Base-by-base conservation (phyloP, 2,329 filamentous ascomycete genomes). In the Microcyclospora tardicrescens region DNA sequence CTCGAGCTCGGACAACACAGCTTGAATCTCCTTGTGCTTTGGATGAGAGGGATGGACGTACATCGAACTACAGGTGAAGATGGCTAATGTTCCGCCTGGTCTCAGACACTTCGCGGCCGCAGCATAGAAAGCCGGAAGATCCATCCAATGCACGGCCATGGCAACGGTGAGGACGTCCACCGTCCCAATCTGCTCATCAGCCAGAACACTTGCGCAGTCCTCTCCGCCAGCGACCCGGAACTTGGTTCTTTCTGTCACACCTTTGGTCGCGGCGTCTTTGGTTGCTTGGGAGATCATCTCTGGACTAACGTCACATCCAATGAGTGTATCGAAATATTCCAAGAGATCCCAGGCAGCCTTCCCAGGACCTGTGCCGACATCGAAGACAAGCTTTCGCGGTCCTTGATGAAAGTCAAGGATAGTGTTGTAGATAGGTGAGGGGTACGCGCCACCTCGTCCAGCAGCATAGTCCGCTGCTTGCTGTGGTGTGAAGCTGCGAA, bases 351-450 rank as follows among this genome's bases (percentile, higher is more conserved):
- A 62, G 0, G 62, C 62, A 0, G 66, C 69, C 10, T 55, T 66
- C 3, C 73, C 74, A 0, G 73, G 72, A 0, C 74, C 73, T 48
- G 71, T 75, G 27, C 74, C 74, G 5, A 77, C 55, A 43, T 79
- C 73, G 10, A 75, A 50, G 2, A 56, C 59, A 2, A 55, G 59
- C 24, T 58, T 50, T 16, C 67, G 66, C 0, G 63, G 66, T 1
- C 62, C 56, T 1, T 48, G 54, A 46, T 77, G 73, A 37, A 67
- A 60, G 13, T 62, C 45, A 4, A 71, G 33, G 35, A 77, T 60
- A 30, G 50, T 47, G 2, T 67, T 43, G 55, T 72, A 73, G n/a
- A 77, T 54, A 5, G 47, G 49, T 0, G 57, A 46, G 33, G 64
- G 56, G 49, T 75, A 76, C 35, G 58, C 51, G 1, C 40, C 51